Conservation (phyloP, 2,329 filamentous ascomycete genomes). For the Cucurbitaria berberidis region DNA sequence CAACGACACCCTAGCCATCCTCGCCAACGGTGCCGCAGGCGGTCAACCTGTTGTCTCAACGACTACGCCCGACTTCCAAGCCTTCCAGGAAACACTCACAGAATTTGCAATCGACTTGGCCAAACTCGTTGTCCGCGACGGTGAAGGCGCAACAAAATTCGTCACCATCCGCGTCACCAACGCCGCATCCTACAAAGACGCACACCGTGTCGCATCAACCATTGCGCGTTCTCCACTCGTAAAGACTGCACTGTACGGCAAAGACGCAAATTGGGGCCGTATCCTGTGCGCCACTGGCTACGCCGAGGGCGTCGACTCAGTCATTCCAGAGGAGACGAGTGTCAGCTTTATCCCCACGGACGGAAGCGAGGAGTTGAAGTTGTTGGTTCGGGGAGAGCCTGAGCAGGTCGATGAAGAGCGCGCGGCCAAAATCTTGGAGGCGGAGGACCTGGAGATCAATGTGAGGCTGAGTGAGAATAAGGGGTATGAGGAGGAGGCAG, state of each 20-base stretch:
- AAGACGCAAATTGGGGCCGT: constrained; percentile 98
- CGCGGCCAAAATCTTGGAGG: constrained; percentile 77
- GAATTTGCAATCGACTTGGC: constrained; percentile 83
- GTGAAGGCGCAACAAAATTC: constrained; percentile 97
- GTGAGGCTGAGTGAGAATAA: constrained; percentile 72
- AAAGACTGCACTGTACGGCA: constrained; percentile 95
- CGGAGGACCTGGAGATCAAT: constrained; percentile 77
- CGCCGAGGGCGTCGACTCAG: constrained; percentile 66
- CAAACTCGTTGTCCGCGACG: constrained; percentile 92
- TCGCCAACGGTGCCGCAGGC: constrained; percentile 94
- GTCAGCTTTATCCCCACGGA: constrained; percentile 81
- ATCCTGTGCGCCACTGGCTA: constrained; percentile 96
- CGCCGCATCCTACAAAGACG: constrained; percentile 70
- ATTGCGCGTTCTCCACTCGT: constrained; percentile 93
- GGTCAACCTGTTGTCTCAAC: constrained; percentile 66
- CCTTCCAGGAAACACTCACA: constrained; percentile 73
- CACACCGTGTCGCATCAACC: constrained; percentile 79
- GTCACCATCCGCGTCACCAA: constrained; percentile 87
- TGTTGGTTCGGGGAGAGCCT: constrained; percentile 80
- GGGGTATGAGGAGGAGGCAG: constrained; percentile 64
- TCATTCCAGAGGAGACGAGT: constrained; percentile 73
- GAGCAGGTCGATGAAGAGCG: constrained; percentile 77
- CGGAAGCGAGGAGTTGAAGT: constrained; percentile 75
- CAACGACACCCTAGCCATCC: constrained; percentile 91
- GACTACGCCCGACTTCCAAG: constrained; percentile 67